These are phyloP conservation scores for Asterochloris sp. DNA, from an alignment of 139 green algal genomes.

Conservation along the genomic window DNA sequence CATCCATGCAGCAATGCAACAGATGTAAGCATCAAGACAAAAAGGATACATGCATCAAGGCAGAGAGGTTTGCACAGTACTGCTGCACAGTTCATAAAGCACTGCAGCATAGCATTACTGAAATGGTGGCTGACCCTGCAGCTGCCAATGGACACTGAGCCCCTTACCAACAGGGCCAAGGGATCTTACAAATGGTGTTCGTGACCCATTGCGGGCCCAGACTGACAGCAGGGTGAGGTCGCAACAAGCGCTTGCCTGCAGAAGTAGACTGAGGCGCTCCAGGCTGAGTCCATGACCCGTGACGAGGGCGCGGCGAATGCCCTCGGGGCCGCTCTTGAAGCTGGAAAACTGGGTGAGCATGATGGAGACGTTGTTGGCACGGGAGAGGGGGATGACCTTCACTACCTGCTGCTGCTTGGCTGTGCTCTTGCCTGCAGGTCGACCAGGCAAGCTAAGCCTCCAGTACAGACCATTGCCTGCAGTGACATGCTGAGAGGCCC, in stretches of 20 bases:
- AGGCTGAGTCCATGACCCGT: slow-evolving; percentile 35
- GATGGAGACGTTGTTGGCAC: slow-evolving; percentile 76
- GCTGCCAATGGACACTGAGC: too few relatives aligned
- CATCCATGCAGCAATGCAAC: too few relatives aligned
- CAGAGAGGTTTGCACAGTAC: too few relatives aligned
- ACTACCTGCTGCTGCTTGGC: slow-evolving; percentile 15
- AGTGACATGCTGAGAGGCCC: neutral
- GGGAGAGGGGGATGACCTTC: slow-evolving; percentile 43
- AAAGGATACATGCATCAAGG: too few relatives aligned
- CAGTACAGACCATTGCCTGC: too few relatives aligned
- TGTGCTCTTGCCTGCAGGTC: neutral
- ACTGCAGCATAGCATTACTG: too few relatives aligned
- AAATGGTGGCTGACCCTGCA: too few relatives aligned
- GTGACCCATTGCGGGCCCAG: too few relatives aligned
- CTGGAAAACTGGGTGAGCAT: slow-evolving; percentile 62
- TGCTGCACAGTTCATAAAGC: too few relatives aligned
- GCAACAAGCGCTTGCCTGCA: slow-evolving; percentile 31
- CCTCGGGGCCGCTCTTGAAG: slow-evolving; percentile 18
- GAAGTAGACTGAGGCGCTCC: slow-evolving; percentile 46
- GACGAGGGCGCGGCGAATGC: slow-evolving; percentile 31
- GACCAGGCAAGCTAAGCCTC: neutral
- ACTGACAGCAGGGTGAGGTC: neutral
- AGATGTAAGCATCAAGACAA: too few relatives aligned
- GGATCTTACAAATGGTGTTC: too few relatives aligned
- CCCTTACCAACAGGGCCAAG: too few relatives aligned